These are phyloP conservation scores for Batkoa obscura DNA, from an alignment of 371 early-diverging fungal species.

Conservation along the genomic window DNA sequence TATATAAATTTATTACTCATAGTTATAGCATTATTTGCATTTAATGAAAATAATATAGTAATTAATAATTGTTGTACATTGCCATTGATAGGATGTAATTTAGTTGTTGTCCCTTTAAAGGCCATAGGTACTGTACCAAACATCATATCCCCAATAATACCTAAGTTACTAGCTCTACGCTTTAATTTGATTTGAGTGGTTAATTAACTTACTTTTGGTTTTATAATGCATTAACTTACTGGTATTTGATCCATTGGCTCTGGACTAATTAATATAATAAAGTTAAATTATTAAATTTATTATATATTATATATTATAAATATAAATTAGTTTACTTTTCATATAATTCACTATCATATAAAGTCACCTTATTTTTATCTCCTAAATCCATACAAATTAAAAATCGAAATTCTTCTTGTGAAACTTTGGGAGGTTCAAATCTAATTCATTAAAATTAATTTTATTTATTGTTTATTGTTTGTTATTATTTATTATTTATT, in stretches of 20 bases:
- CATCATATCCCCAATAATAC: slow-evolving; percentile 35
- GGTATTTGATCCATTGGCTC: background rate
- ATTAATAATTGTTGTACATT: slow-evolving; percentile 33
- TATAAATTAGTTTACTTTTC: background rate
- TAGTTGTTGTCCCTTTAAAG: slow-evolving; percentile 43
- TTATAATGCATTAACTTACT: background rate
- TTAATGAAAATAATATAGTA: slow-evolving; percentile 37
- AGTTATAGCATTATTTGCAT: no score
- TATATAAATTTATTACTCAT: no score
- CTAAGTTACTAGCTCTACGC: slow-evolving; percentile 20
- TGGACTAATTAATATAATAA: background rate
- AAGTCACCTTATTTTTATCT: background rate
- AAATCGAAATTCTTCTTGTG: background rate
- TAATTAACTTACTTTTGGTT: background rate
- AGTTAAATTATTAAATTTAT: no score
- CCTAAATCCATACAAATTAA: background rate
- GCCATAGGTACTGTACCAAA: slow-evolving; percentile 43
- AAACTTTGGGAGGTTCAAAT: background rate
- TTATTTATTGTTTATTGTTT: background rate
- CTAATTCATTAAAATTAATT: background rate
- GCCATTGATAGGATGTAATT: slow-evolving; percentile 30
- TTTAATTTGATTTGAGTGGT: background rate
- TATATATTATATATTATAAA: no score
- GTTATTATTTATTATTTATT: no score
- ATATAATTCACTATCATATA: background rate